Evolutionary conservation across 2,329 filamentous ascomycete genomes (phyloP).

Genomic region (Talaromyces sp.): DNA sequence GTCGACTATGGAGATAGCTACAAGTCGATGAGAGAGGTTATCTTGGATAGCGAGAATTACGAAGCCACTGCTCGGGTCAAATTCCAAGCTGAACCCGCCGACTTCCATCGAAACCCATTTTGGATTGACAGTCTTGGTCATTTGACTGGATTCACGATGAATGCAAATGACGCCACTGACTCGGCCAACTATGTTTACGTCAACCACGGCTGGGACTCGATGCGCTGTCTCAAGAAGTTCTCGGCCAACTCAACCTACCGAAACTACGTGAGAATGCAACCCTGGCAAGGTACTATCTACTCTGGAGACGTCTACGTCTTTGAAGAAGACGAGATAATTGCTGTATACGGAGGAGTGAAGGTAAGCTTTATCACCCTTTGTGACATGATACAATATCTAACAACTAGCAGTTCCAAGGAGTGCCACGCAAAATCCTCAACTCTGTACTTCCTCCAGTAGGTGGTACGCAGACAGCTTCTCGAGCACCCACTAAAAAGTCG

Average conservation of each 20-base stretch:
- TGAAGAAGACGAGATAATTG: constrained; percentile 12
- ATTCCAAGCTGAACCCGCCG: constrained; percentile 46
- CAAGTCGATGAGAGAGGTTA: constrained; percentile 22
- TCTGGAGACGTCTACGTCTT: constrained; percentile 54
- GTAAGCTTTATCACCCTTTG: constrained; percentile 12
- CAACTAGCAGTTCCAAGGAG: constrained; percentile 25
- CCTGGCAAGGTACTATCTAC: constrained; percentile 23
- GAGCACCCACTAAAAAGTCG: constrained; percentile 16
- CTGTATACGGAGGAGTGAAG: constrained; percentile 33
- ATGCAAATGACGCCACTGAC: constrained; percentile 27
- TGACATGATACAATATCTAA: constrained; percentile 7
- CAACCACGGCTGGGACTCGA: constrained; percentile 30
- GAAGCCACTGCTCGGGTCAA: constrained; percentile 19
- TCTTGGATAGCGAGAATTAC: constrained; percentile 15
- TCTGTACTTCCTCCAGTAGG: constrained; percentile 31
- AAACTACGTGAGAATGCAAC: constrained; percentile 31
- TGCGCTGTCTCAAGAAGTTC: constrained; percentile 21
- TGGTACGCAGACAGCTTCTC: constrained; percentile 17
- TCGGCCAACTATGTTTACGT: constrained; percentile 28
- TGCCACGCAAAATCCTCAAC: constrained; percentile 17
- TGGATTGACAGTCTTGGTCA: constrained; percentile 32
- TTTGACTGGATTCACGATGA: constrained; percentile 34
- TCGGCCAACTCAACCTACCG: constrained; percentile 16
- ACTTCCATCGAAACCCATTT: constrained; percentile 49
- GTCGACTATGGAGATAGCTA: constrained; percentile 22